A percentile compares a stretch with the other conserved stretches of the same genome.
These are phyloP conservation scores for Stagonosporopsis vannaccii DNA, from an alignment of 2,329 filamentous ascomycete species.

Conservation along the genomic window DNA sequence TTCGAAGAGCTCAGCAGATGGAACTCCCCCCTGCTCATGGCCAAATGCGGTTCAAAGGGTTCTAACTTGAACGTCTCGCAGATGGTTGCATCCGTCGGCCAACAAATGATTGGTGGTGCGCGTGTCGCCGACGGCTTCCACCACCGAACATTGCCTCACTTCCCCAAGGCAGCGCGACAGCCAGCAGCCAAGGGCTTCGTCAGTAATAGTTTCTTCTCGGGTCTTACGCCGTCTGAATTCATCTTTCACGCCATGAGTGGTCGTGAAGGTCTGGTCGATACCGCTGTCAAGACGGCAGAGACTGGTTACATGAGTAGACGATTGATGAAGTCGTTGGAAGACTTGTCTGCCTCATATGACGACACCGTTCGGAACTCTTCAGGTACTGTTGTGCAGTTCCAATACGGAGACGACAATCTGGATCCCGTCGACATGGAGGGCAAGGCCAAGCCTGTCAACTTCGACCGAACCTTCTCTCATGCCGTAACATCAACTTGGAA, in stretches of 20 bases:
- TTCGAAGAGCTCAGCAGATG: conserved; percentile 87
- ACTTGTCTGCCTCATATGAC: conserved; percentile 92
- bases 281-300: conserved; percentile 88
- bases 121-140: conserved; percentile 97
- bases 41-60: conserved; percentile 94
- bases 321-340: conserved; percentile 96
- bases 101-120: conserved; percentile 94
- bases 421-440: conserved; percentile 99
- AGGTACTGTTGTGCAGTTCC: conserved; percentile 91
- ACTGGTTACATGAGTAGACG: conserved; percentile 99
- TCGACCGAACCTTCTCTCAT: conserved; percentile 89
- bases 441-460: conserved; percentile 88
- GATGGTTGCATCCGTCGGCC: conserved; percentile 96
- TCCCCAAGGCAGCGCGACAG: conserved; percentile 89
- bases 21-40: conserved; percentile 96
- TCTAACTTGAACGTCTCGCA: conserved; percentile 98
- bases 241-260: conserved; percentile 98
- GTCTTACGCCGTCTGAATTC: conserved; percentile 88
- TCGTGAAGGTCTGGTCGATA: conserved; percentile 89
- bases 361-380: conserved; percentile 92
- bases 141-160: conserved; percentile 92
- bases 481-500: conserved; percentile 77
- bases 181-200: conserved; percentile 98
- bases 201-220: conserved; percentile 95
- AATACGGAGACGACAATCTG: conserved; percentile 93